Base-by-base conservation (phyloP, 441 rosid genomes). In the Dalechampia spathulata region DNA sequence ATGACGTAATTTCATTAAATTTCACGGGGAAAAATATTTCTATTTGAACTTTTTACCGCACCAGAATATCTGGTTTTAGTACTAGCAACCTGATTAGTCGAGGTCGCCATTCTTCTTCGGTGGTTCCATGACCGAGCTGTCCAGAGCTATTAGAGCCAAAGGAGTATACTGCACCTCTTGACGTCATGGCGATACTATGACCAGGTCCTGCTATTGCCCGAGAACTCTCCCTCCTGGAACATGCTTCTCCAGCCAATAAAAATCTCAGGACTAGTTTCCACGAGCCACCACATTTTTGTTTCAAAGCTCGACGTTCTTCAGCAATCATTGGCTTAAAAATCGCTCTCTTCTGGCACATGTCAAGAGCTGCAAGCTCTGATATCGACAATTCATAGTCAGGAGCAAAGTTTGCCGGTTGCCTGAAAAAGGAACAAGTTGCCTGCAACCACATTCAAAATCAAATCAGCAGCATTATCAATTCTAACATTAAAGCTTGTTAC, bases 191-290 rank as follows among this genome's bases (percentile, higher is more conserved):
- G 60, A 94, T 71, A 61, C 95, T 90, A 54, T 94, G 99, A 48
- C 95, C 94, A 14, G 95, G 90, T 48, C 99, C 99, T 21, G 98
- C 97, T 55, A 83, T 62, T 11, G 91, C 99, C 67, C 87, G 98
- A 6, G 92, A 87, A 62, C 81, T 94, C 81, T 87, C 99, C 75
- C 99, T 78, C 74, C 99, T 66, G 72, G 82, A 81, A 74, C 95
- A 87, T 44, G 78, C 80, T 78, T 94, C 99, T 60, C 96, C 96
- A 54, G 94, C 91, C 58, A 87, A 81, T 66, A 94, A 73, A 73
- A 83, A 87, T 79, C 82, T 77, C 42, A 94, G 85, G 22, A 87
- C 94, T 42, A 94, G 71, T 57, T 94, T 94, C 99, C 99, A 94
- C 1, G 99, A 85, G 12, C 91, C 99, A 36, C 99, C 99, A 25